Conservation (phyloP, 2,329 filamentous ascomycete genomes). For the Teratosphaeria viscida region DNA sequence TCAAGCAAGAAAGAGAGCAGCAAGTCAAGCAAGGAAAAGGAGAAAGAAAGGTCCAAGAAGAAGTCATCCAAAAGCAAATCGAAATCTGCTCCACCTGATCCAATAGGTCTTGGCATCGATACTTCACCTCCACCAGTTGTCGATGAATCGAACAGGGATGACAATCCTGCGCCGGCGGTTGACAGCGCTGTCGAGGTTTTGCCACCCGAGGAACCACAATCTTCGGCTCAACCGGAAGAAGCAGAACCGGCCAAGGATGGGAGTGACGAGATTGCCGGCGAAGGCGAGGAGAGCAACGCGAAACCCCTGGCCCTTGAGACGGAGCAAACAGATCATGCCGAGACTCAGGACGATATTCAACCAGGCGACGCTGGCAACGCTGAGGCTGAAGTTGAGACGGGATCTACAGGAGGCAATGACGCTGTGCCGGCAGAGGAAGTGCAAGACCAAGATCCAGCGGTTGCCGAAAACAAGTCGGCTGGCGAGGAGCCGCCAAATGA, state of each 20-base stretch:
- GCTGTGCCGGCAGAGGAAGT: neutral
- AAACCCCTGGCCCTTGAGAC: neutral
- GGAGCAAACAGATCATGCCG: neutral
- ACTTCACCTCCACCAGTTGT: neutral
- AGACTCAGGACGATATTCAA: neutral
- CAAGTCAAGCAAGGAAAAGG: neutral
- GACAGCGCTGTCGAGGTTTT: neutral
- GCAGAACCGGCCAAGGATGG: neutral
- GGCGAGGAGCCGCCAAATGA: neutral
- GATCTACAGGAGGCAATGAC: neutral
- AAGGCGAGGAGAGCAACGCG: neutral
- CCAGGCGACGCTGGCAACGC: neutral
- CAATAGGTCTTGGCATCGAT: neutral
- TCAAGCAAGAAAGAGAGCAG: neutral
- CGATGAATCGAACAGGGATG: neutral
- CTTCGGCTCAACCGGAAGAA: neutral
- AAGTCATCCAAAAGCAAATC: slow-evolving; percentile 1
- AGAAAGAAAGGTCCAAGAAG: slow-evolving; percentile 3
- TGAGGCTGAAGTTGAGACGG: neutral
- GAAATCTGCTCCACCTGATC: neutral
- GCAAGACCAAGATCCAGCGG: neutral
- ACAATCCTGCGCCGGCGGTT: neutral
- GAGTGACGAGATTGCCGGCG: neutral
- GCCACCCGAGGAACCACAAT: neutral
- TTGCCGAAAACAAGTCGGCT: neutral